Conservation (phyloP, 768 basidiomycete genomes). For the Nevesoporus exiguus region DNA sequence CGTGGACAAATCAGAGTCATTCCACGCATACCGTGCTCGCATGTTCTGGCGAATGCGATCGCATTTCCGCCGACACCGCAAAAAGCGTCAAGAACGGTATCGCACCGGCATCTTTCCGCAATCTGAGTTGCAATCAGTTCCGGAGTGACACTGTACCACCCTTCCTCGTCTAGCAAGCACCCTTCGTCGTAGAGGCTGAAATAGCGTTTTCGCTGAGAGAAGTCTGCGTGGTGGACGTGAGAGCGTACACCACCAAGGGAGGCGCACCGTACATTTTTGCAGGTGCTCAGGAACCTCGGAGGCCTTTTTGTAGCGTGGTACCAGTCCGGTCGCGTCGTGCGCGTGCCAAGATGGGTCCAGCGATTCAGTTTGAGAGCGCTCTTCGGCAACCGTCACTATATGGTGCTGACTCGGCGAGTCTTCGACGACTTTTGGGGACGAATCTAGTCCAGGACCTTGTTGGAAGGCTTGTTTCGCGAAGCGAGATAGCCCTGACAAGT, state of each 20-base stretch:
- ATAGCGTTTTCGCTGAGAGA: slow-evolving; percentile 74
- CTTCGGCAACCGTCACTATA: background rate
- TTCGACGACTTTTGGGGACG: slow-evolving; percentile 3
- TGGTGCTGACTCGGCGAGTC: background rate
- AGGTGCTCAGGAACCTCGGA: slow-evolving; percentile 75
- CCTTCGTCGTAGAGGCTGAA: slow-evolving; percentile 80
- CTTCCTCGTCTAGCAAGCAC: slow-evolving; percentile 88
- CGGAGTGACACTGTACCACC: slow-evolving; percentile 98
- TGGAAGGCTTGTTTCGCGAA: slow-evolving; percentile 41
- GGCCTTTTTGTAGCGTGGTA: slow-evolving; percentile 61
- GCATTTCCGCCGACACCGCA: slow-evolving; percentile 98
- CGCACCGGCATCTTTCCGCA: slow-evolving; percentile 86
- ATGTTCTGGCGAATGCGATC: slow-evolving; percentile 95
- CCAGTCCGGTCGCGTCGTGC: slow-evolving; percentile 71
- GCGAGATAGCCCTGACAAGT: slow-evolving; percentile 41
- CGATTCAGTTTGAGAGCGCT: slow-evolving; percentile 21
- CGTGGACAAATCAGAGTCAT: background rate
- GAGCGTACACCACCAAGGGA: background rate
- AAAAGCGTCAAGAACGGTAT: slow-evolving; percentile 87
- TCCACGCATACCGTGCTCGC: slow-evolving; percentile 73
- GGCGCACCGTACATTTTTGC: slow-evolving; percentile 63
- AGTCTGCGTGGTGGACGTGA: slow-evolving; percentile 54
- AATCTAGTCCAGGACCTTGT: slow-evolving; percentile 5
- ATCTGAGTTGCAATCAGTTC: slow-evolving; percentile 91
- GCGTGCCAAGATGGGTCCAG: slow-evolving; percentile 34